Percentiles rank a stretch among this genome's conserved stretches.
Evolutionary conservation across 495 filamentous ascomycete genomes (phyloP).

Genomic region (Hypoxylon fragiforme): DNA sequence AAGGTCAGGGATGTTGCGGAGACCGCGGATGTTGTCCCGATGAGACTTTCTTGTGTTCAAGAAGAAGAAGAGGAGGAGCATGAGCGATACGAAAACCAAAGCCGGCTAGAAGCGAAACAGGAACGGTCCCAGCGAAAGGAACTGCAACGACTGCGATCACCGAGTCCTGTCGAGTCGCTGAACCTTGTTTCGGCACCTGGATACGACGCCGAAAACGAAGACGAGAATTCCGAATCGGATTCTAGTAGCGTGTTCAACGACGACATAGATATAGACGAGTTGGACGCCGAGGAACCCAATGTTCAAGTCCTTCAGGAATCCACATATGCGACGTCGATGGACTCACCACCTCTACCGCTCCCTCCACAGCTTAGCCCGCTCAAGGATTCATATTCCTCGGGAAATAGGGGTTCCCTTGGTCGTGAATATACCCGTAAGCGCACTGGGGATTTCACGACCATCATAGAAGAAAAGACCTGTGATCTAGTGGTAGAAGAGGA

Average conservation of each 20-base stretch:
- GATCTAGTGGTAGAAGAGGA: conserved; percentile 37
- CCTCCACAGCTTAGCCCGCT: conserved; percentile 52
- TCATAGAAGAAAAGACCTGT: conserved; percentile 50
- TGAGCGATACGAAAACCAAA: conserved; percentile 36
- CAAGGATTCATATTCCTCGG: conserved; percentile 49
- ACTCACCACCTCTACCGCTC: conserved; percentile 38
- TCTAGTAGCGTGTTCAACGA: conserved; percentile 59
- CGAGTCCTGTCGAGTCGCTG: conserved; percentile 35
- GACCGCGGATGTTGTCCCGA: conserved; percentile 42
- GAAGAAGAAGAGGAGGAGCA: conserved; percentile 47
- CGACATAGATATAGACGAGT: conserved; percentile 52
- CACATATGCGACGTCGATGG: conserved; percentile 37
- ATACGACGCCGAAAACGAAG: conserved; percentile 38
- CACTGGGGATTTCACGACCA: conserved; percentile 43
- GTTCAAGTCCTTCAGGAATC: conserved; percentile 53
- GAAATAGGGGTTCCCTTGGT: conserved; percentile 41
- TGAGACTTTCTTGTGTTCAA: conserved; percentile 44
- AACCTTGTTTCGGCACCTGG: conserved; percentile 40
- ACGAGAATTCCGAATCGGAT: conserved; percentile 46
- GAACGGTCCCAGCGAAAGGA: conserved; percentile 33
- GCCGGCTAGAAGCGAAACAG: conserved; percentile 1
- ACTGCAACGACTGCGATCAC: conserved; percentile 9
- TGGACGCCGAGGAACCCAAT: conserved; percentile 53
- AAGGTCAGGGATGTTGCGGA: conserved; percentile 56
- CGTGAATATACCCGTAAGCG: conserved; percentile 24